Evolutionary conservation across 208 protist species (phyloP).

Genomic region (Leishmania gerbilli): DNA sequence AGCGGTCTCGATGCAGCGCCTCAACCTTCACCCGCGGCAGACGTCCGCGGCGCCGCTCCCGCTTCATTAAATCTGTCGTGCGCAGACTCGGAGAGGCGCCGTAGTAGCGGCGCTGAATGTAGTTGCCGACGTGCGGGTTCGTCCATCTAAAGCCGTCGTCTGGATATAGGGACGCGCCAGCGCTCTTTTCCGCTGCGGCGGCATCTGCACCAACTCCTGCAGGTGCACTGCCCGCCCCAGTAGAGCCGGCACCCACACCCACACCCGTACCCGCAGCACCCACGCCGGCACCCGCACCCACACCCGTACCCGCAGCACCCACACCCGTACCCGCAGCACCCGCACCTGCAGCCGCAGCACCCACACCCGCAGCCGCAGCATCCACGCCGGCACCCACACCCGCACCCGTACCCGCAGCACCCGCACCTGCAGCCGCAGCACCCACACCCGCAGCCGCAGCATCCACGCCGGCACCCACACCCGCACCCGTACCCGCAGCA

Average conservation of each 20-base stretch:
- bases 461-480: background rate
- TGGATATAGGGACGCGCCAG: background rate
- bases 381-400: background rate
- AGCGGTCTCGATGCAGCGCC: constrained; percentile 33
- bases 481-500: background rate
- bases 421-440: background rate
- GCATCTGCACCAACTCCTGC: background rate
- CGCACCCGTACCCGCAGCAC: background rate
- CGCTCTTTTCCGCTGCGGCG: background rate
- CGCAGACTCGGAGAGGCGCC: constrained; percentile 82
- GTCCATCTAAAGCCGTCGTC: constrained; percentile 56
- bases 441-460: background rate
- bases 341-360: background rate
- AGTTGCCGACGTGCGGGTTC: constrained; percentile 87
- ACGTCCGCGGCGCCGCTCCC: constrained; percentile 28
- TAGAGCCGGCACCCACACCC: background rate
- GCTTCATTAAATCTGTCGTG: constrained; percentile 64
- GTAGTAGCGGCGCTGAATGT: constrained; percentile 90
- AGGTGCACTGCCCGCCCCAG: background rate
- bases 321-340: background rate
- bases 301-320: background rate
- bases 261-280: background rate
- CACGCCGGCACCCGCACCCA: background rate
- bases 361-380: background rate
- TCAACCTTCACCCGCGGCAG: constrained; percentile 66